Evolutionary conservation across 2,329 filamentous ascomycete genomes (phyloP), one percentile per base, ranked within the genome.

Genomic region (Chaetomiaceae sp.): DNA sequence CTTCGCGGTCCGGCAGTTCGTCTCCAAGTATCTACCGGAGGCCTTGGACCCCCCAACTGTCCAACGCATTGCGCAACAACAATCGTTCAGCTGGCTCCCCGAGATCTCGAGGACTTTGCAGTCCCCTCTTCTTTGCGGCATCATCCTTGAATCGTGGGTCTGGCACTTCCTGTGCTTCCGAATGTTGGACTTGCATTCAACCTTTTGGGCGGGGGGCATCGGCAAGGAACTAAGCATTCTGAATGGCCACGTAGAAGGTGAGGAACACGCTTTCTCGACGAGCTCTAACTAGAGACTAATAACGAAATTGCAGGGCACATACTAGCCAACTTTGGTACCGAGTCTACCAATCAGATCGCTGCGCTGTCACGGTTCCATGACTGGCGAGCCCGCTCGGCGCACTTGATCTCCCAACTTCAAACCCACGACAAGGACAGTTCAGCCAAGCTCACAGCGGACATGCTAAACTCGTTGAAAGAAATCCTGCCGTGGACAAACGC

Each of bases 1-100:
- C 1, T 58, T 56, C 32, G 45, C 47, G 1, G 43, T 62, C 11
- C 29, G 47, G 1, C 59, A 61, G 14, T 59, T 62, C 18, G 41
- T 56, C 27, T 14, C 51, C n/a, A 46, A 38, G 1, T 33, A 40
- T 23, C 10, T 54, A 0, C 11, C 11, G 9, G 40, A 27, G 16
- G 30, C 44, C 5, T 20, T 48, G 34, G 30, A 32, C 13, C 14
- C 18, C 33, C 14, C 10, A 10, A 25, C n/a, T 11, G 6, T 18
- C 2, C 16, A 20, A 11, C 1, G 8, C 11, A 36, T 44, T 10
- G 25, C 10, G 2, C 14, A 21, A 13, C 4, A 14, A 25, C n/a
- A 32, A 11, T 1, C 1, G 3, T n/a, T 51, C 42, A 14, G 2
- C 2, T 52, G 53, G 48, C 10, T 55, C 9, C 48, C 48, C 2